phyloP scores from a whole-genome alignment of 305 asterid species.

The Fraxinus ornus region DNA sequence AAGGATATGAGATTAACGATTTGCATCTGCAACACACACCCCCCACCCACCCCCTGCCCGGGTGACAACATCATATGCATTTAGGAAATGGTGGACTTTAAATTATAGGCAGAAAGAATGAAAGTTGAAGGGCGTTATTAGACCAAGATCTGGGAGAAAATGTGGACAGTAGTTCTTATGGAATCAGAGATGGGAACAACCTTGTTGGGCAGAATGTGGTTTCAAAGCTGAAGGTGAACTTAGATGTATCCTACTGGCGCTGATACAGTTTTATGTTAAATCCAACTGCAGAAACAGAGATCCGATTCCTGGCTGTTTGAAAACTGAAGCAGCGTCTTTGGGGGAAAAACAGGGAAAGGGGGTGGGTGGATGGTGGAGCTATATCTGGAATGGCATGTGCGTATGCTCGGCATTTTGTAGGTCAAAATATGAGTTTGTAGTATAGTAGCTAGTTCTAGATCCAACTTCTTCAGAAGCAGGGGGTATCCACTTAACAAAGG shows the following conservation, averaged over 20 bases:
- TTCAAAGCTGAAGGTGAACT: constrained; percentile 10
- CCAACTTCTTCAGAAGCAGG: background rate
- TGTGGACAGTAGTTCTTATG: background rate
- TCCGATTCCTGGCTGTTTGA: background rate
- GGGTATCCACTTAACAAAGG: background rate
- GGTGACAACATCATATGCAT: background rate
- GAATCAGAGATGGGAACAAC: background rate
- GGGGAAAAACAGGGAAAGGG: background rate
- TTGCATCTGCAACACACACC: too few relatives aligned
- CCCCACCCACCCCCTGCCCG: too few relatives aligned
- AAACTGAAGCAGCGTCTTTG: background rate
- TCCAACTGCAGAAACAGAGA: background rate
- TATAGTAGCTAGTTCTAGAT: background rate
- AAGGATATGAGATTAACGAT: background rate
- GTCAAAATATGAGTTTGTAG: background rate
- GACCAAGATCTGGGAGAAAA: background rate
- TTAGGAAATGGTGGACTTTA: background rate
- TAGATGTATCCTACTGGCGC: background rate
- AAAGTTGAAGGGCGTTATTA: background rate
- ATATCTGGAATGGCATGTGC: background rate
- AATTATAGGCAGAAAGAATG: background rate
- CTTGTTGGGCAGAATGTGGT: background rate
- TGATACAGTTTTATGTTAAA: background rate
- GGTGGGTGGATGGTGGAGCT: background rate
- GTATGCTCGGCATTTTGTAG: background rate